Conservation (phyloP, 805 yeast species). For the Lachancea lanzarotensis region DNA sequence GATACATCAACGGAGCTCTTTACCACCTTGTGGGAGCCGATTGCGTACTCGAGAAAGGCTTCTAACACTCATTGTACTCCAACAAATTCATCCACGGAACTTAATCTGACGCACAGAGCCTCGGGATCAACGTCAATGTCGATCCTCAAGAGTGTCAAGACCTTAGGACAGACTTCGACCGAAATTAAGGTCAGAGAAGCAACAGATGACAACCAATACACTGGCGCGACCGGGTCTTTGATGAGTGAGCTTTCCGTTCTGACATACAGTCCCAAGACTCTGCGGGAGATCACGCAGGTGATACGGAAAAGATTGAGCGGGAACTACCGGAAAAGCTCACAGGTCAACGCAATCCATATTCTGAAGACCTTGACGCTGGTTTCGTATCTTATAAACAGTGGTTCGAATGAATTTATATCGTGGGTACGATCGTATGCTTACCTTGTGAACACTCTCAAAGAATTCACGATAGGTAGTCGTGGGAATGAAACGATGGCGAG, state of each 20-base stretch:
- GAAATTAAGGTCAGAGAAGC: constrained; percentile 39
- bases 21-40: too few relatives aligned
- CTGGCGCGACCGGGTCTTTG: constrained; percentile 53
- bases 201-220: constrained; percentile 43
- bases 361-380: constrained; percentile 49
- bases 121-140: too few relatives aligned
- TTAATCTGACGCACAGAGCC: too few relatives aligned
- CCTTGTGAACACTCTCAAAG: constrained; percentile 29
- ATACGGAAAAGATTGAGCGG: constrained; percentile 38
- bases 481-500: constrained; percentile 32
- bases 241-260: constrained; percentile 45
- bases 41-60: too few relatives aligned
- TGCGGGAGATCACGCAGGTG: constrained; percentile 36
- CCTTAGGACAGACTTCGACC: constrained; percentile 30
- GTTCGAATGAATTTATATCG: constrained; percentile 43
- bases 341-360: constrained; percentile 35
- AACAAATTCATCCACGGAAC: too few relatives aligned
- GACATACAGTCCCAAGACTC: constrained; percentile 36
- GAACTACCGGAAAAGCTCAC: constrained; percentile 20
- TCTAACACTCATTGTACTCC: too few relatives aligned
- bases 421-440: constrained; percentile 38
- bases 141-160: constrained; percentile 25
- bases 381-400: constrained; percentile 46
- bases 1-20: neutral
- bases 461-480: constrained; percentile 29